Base-by-base conservation (phyloP, 2,329 filamentous ascomycete genomes). In the Aspergillus melleus region DNA sequence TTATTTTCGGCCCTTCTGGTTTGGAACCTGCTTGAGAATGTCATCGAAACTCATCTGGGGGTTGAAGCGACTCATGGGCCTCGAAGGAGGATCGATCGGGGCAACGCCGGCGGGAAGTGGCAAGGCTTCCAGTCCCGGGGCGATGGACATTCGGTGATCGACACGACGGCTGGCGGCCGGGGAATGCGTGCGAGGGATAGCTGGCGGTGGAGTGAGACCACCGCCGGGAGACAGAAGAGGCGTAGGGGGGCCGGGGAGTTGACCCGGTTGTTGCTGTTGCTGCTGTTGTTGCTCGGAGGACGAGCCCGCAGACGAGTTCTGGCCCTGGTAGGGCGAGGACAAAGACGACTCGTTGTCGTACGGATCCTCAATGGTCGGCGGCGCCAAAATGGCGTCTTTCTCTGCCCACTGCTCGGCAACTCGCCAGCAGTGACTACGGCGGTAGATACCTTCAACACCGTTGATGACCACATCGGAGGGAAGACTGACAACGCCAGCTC, bases 351-450 rank as follows among this genome's bases (percentile, higher is more conserved):
- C 74, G 46, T 75, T 70, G 20, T 74, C 72, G 52, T 75, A 76
- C 16, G 70, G 68, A 20, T 75, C 73, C 29, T 74, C 74, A 4
- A 73, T 58, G 54, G 69, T 66, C 1, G 75, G 70, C 4, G 72
- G 71, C 3, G 66, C 72, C 49, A 76, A 60, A 16, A 76, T 65
- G 53, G 70, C 65, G 55, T 73, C 72, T 19, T 78, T 76, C 39
- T 79, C 77, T 9, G 80, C 80, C 88, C 88, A 90, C 65, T 83
- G 79, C 65, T 85, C 81, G 3, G 87, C 88, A 67, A 83, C 81
- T 59, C 82, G 76, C 88, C 88, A 91, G 74, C 88, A 90, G 70
- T 90, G 88, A 61, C 85, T 88, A 47, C 88, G 84, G 16, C 85
- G 82, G 72, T 89, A 90, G 49, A 88, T 83, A 49, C 85, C 87